Conservation (phyloP, 2,329 filamentous ascomycete species). For the Aurifilum marmelostoma region DNA sequence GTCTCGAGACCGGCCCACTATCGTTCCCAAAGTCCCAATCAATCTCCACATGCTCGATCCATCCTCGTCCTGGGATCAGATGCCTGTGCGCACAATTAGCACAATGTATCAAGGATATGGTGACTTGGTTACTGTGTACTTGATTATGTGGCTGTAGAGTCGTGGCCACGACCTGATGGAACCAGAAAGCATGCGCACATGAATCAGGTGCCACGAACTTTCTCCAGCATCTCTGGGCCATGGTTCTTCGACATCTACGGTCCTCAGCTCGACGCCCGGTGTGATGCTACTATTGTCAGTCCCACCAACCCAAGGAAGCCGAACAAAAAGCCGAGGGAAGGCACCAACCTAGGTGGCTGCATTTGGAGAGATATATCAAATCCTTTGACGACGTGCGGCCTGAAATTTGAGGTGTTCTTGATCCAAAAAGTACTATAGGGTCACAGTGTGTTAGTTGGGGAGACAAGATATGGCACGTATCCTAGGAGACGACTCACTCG, state of each 20-base stretch:
- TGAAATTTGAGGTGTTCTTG: background rate
- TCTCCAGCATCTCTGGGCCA: slow-evolving; percentile 57
- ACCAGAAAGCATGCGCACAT: slow-evolving; percentile 78
- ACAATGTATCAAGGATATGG: slow-evolving; percentile 6
- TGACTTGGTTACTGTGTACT: slow-evolving; percentile 48
- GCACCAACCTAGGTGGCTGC: slow-evolving; percentile 20
- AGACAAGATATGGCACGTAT: slow-evolving; percentile 31
- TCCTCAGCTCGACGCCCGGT: slow-evolving; percentile 67
- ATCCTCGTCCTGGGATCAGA: slow-evolving; percentile 73
- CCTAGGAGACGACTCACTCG: slow-evolving; percentile 57
- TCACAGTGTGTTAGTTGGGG: slow-evolving; percentile 25
- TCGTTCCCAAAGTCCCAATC: slow-evolving; percentile 78
- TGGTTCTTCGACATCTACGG: slow-evolving; percentile 76
- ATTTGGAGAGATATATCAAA: slow-evolving; percentile 24
- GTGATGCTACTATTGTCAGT: slow-evolving; percentile 61
- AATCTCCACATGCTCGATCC: slow-evolving; percentile 87
- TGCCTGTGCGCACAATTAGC: slow-evolving; percentile 57
- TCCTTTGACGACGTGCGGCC: slow-evolving; percentile 5
- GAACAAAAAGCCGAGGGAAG: background rate
- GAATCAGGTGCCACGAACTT: slow-evolving; percentile 77
- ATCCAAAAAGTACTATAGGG: slow-evolving; percentile 10
- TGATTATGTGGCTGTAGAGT: slow-evolving; percentile 71
- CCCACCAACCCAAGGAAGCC: background rate
- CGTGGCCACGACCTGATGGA: slow-evolving; percentile 76
- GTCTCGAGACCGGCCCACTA: slow-evolving; percentile 60